Conservation (phyloP, 805 yeast species). For the Wickerhamomyces subpelliculosus region DNA sequence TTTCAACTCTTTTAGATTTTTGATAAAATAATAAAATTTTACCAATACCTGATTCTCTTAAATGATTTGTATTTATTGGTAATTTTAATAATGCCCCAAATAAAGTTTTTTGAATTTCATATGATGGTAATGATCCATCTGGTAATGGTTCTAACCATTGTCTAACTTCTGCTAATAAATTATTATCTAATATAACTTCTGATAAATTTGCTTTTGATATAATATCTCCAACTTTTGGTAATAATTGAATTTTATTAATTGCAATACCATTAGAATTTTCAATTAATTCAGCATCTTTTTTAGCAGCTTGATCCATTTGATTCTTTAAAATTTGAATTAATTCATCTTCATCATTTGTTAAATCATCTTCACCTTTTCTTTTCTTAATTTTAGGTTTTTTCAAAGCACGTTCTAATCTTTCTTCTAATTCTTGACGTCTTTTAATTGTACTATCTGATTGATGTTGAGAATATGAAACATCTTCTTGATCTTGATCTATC, state of each 20-base stretch:
- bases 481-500: slow-evolving; percentile 15
- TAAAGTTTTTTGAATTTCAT: slow-evolving; percentile 86
- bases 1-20: slow-evolving; percentile 83
- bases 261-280: slow-evolving; percentile 43
- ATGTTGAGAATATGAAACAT: background rate
- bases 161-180: slow-evolving; percentile 85
- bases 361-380: slow-evolving; percentile 81
- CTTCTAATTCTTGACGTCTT: slow-evolving; percentile 74
- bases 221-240: slow-evolving; percentile 71
- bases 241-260: slow-evolving; percentile 60
- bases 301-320: slow-evolving; percentile 85
- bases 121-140: slow-evolving; percentile 96
- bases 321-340: slow-evolving; percentile 74
- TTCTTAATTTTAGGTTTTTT: slow-evolving; percentile 57
- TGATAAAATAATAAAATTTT: slow-evolving; percentile 92
- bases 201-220: slow-evolving; percentile 79
- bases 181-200: slow-evolving; percentile 90
- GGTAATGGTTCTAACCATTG: slow-evolving; percentile 98
- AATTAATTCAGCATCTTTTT: slow-evolving; percentile 53
- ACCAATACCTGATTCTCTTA: slow-evolving; percentile 92
- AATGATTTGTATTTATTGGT: slow-evolving; percentile 93
- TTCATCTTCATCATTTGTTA: slow-evolving; percentile 94
- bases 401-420: slow-evolving; percentile 68
- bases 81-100: slow-evolving; percentile 66
- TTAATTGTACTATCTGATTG: slow-evolving; percentile 27